A percentile compares a stretch with the other conserved stretches of the same genome.
Conservation (phyloP, 306 rosid species). For the Ormosia emarginata region DNA sequence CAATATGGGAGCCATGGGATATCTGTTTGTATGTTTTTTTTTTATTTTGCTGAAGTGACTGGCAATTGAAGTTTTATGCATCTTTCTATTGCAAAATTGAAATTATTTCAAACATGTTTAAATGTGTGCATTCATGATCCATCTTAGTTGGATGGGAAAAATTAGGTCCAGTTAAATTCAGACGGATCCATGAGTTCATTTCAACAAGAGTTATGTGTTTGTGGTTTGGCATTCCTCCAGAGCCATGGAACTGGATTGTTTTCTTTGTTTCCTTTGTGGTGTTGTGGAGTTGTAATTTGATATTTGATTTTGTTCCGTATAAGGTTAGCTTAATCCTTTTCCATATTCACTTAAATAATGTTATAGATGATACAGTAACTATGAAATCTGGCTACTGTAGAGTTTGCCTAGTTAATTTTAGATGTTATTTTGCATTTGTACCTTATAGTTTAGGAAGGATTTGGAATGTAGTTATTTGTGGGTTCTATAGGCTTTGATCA, state of each 20-base stretch:
- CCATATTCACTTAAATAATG: not conserved
- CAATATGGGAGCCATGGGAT: too few species aligned
- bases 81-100: not conserved
- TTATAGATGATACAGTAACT: not conserved
- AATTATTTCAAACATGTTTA: not conserved
- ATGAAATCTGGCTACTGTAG: not conserved
- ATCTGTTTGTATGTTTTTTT: too few species aligned
- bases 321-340: conserved; percentile 48
- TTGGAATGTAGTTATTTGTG: too few species aligned
- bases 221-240: conserved; percentile 42
- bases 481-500: too few species aligned
- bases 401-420: not conserved
- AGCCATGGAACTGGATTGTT: conserved; percentile 96
- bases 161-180: not conserved
- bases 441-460: too few species aligned
- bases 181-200: conserved; percentile 1
- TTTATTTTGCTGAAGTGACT: not conserved
- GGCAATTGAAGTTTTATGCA: not conserved
- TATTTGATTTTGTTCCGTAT: conserved; percentile 73
- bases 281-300: conserved; percentile 81
- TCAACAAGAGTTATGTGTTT: too few species aligned
- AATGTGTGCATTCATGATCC: not conserved
- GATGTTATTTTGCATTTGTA: not conserved
- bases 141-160: conserved; percentile 17
- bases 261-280: conserved; percentile 91